phyloP scores from a whole-genome alignment of 2,329 filamentous ascomycete genomes.

The Phyllosticta citriasiana region DNA sequence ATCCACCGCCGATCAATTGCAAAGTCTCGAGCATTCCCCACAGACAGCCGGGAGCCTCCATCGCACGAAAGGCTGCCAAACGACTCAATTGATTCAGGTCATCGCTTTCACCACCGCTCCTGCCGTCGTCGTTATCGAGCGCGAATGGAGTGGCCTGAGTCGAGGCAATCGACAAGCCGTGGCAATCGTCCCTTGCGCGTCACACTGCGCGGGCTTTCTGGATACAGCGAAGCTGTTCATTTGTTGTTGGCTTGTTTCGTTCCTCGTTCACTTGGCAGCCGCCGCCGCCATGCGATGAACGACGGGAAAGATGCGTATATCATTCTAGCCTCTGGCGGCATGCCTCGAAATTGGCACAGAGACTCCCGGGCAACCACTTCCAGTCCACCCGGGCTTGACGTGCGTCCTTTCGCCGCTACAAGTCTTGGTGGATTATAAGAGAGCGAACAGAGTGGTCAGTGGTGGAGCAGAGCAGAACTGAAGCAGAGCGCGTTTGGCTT shows the following conservation, averaged over 20 bases:
- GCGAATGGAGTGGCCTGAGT: neutral
- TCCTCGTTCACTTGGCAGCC: neutral
- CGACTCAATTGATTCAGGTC: neutral
- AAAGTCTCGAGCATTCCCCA: neutral
- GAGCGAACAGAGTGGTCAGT: neutral
- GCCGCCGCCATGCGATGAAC: neutral
- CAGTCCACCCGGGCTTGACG: neutral
- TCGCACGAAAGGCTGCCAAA: neutral
- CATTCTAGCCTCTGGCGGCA: neutral
- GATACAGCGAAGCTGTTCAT: neutral
- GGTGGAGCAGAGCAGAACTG: conserved; percentile 1
- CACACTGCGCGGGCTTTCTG: neutral
- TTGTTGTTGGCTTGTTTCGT: neutral
- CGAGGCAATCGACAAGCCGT: neutral
- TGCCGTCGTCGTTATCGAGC: neutral
- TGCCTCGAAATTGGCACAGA: conserved; percentile 4
- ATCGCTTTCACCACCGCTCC: neutral
- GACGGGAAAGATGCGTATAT: neutral
- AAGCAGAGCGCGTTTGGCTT: neutral
- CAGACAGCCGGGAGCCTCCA: neutral
- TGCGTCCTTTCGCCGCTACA: neutral
- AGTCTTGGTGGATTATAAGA: neutral
- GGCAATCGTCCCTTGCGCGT: neutral
- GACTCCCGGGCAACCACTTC: neutral
- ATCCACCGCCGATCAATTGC: neutral